Base-by-base conservation (phyloP, 1,284 basidiomycete species). In the Veloboletus limbatus region DNA sequence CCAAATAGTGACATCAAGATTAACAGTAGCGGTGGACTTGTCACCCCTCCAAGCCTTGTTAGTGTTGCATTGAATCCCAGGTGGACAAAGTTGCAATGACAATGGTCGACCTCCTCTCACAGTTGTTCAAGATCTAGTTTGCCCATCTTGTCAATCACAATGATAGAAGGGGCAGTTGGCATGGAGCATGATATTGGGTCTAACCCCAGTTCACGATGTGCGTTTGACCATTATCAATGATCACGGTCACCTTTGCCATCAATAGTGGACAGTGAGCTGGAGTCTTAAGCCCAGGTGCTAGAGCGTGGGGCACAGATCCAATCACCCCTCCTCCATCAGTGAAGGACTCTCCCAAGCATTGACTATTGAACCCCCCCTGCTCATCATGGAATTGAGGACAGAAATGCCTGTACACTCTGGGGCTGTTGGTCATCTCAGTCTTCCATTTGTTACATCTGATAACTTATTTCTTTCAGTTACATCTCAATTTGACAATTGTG, bases 11-110 rank as follows among this genome's bases (percentile, higher is more conserved):
- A 67, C 17, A 56, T 64, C 61, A 67, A 68, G 47, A 49, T 66
- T 20, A 62, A 67, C 56, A 57, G 66, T 59, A 43, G 67, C 67
- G 67, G 63, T 2, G 82, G 83, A 1, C 67, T 87, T 14, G 83
- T 83, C 13, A 86, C 84, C 0, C 85, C 85, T 0, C 85, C 85
- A 0, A 86, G 84, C 61, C 85, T 85, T 9, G 70, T 85, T 17
- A 85, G 82, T 52, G 69, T 84, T 16, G 81, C 78, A 2, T 76
- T 78, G 6, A 83, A 86, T 57, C 80, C 81, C 1, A 65, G 61
- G 34, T 58, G 70, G 51, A 69, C 57, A 38, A 68, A 51, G 52
- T 55, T 61, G 5, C 54, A 65, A 17, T 66, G 58, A 59, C 73
- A 54, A 54, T 65, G 66, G 13, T 66, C 55, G 9, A 59, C 60